These are phyloP conservation scores for Puccinia coronata DNA, from an alignment of 1,284 basidiomycete genomes.

Conservation along the genomic window DNA sequence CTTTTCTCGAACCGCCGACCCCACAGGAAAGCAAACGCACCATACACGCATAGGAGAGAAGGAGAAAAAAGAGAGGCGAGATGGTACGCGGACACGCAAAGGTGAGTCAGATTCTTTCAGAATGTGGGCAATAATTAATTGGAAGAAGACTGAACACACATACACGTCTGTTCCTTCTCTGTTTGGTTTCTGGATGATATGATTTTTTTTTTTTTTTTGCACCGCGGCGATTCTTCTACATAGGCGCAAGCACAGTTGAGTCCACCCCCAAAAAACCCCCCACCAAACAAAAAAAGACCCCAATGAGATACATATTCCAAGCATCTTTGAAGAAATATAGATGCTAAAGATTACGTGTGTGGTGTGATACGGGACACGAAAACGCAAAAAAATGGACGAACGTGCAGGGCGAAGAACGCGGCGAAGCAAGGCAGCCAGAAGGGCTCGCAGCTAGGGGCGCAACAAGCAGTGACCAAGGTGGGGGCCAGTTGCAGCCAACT, in stretches of 20 bases:
- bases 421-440: slow-evolving; percentile 33
- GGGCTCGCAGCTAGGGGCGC: slow-evolving; percentile 25
- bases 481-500: too few relatives aligned
- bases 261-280: neutral
- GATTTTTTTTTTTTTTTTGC: too few relatives aligned
- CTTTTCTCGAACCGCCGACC: neutral
- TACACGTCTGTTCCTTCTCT: neutral
- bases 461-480: slow-evolving; percentile 41
- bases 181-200: neutral
- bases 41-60: neutral
- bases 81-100: slow-evolving; percentile 46
- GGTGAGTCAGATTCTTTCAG: neutral
- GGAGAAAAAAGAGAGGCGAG: too few relatives aligned
- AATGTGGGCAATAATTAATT: neutral
- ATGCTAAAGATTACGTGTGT: neutral
- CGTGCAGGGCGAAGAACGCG: slow-evolving; percentile 30
- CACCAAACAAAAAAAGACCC: neutral
- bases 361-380: too few relatives aligned
- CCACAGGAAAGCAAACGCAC: neutral
- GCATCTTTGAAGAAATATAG: neutral
- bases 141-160: neutral
- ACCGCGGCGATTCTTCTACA: too few relatives aligned
- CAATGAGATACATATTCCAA: neutral
- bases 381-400: too few relatives aligned
- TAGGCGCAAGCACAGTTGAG: slow-evolving; percentile 46